A percentile compares a stretch with the other conserved stretches of the same genome.
Evolutionary conservation across 208 protist species (phyloP).

Genomic region (Trypanosoma lewisi): DNA sequence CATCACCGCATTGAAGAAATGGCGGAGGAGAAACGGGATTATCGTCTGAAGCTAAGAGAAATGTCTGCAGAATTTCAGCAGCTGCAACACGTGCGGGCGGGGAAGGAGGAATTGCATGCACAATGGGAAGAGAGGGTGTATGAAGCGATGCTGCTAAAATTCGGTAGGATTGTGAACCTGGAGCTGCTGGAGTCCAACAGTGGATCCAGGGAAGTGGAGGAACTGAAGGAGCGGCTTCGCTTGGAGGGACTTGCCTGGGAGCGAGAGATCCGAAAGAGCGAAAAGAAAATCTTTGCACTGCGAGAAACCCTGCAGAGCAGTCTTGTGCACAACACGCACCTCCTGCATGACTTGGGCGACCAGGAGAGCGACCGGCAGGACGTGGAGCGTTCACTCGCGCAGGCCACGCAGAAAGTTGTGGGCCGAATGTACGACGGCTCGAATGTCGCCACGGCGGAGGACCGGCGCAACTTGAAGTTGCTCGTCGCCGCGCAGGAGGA

Average conservation of each 20-base stretch:
- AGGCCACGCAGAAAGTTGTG: slow-evolving; percentile 73
- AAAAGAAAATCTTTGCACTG: slow-evolving; percentile 63
- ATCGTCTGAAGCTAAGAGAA: slow-evolving; percentile 43
- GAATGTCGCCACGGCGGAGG: slow-evolving; percentile 73
- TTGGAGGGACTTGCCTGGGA: slow-evolving; percentile 81
- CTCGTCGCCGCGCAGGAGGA: slow-evolving; percentile 88
- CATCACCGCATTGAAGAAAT: slow-evolving; percentile 74
- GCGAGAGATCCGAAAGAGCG: slow-evolving; percentile 53
- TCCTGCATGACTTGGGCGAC: slow-evolving; percentile 84
- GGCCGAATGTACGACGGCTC: slow-evolving; percentile 58
- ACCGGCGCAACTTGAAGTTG: slow-evolving; percentile 76
- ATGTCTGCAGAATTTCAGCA: slow-evolving; percentile 63
- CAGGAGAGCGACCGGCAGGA: slow-evolving; percentile 76
- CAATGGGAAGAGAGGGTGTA: slow-evolving; percentile 86
- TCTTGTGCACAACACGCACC: slow-evolving; percentile 81
- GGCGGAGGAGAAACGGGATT: slow-evolving; percentile 64
- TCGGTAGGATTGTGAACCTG: slow-evolving; percentile 92
- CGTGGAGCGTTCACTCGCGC: slow-evolving; percentile 66
- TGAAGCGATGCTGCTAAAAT: slow-evolving; percentile 95
- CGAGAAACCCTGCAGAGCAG: slow-evolving; percentile 63
- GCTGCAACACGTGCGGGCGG: slow-evolving; percentile 66
- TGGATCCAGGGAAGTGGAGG: slow-evolving; percentile 85
- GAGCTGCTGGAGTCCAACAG: slow-evolving; percentile 89
- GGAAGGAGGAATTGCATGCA: slow-evolving; percentile 57
- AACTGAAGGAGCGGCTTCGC: slow-evolving; percentile 87